Conservation (phyloP, 2,329 filamentous ascomycete species). For the Fusarium caatingaense region DNA sequence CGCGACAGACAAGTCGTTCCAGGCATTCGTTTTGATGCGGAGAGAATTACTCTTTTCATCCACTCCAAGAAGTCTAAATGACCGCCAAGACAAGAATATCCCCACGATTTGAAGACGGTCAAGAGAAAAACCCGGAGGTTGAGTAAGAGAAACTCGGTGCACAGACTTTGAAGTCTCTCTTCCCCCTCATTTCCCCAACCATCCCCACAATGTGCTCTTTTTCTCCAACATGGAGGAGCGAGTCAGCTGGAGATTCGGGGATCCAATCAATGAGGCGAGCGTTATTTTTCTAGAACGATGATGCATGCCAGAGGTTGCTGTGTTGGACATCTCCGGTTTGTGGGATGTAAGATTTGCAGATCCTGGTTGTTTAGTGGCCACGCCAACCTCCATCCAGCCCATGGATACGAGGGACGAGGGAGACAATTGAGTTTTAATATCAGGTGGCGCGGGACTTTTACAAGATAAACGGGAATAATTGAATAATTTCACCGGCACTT, state of each 20-base stretch:
- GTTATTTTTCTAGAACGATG: conserved; percentile 14
- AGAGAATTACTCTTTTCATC: neutral
- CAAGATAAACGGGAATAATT: conserved; percentile 4
- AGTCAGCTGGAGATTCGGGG: conserved; percentile 4
- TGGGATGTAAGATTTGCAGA: neutral
- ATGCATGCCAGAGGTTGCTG: neutral
- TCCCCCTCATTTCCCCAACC: conserved; percentile 36
- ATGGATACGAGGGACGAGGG: neutral
- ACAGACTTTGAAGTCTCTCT: neutral
- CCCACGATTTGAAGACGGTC: conserved; percentile 13
- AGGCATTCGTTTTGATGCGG: conserved; percentile 7
- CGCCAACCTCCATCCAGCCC: neutral
- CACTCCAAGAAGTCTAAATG: conserved; percentile 9
- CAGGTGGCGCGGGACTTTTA: neutral
- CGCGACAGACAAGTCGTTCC: neutral
- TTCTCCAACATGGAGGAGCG: conserved; percentile 19
- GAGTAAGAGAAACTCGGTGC: conserved; percentile 8
- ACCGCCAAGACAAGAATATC: conserved; percentile 9
- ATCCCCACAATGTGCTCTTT: conserved; percentile 25
- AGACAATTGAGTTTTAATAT: neutral
- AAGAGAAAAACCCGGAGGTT: conserved; percentile 33
- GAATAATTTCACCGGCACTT: conserved; percentile 1
- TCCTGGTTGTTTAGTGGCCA: neutral
- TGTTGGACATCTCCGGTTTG: neutral
- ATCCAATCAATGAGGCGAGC: conserved; percentile 2